Evolutionary conservation across 177 flowering plant species (phyloP).

Genomic region (Tripterygium wilfordii): DNA sequence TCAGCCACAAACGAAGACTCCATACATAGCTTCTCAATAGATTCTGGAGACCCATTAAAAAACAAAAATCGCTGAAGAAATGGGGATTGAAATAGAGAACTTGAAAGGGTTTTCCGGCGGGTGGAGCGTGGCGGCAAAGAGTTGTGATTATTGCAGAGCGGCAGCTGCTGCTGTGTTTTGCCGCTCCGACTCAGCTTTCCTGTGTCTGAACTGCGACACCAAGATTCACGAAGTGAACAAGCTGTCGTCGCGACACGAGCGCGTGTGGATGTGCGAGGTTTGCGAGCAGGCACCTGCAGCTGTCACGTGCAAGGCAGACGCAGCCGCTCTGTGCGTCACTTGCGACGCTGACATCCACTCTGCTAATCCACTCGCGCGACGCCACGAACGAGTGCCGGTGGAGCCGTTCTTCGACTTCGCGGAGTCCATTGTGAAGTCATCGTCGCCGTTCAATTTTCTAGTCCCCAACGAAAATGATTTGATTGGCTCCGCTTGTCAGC

Average conservation of each 20-base stretch:
- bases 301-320: slow-evolving; percentile 11
- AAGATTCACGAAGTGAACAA: slow-evolving; percentile 3
- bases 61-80: no score
- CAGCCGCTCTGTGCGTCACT: slow-evolving; percentile 11
- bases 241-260: slow-evolving; percentile 5
- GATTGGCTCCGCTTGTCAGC: no score
- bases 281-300: slow-evolving; percentile 14
- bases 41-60: no score
- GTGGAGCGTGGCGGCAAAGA: no score
- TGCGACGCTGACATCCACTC: slow-evolving; percentile 11
- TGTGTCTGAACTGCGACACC: slow-evolving; percentile 10
- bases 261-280: slow-evolving; percentile 8
- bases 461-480: no score
- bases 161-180: slow-evolving; percentile 1
- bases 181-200: slow-evolving; percentile 9
- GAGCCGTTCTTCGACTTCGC: slow-evolving; percentile 3
- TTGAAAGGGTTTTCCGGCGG: no score
- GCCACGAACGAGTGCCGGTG: slow-evolving; percentile 11
- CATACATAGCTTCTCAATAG: no score
- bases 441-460: no score
- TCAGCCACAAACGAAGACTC: no score
- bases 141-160: not conserved
- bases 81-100: no score
- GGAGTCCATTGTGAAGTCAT: no score
- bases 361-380: slow-evolving; percentile 9